Conservation (phyloP, 2,329 filamentous ascomycete species). For the Venturia asperata region DNA sequence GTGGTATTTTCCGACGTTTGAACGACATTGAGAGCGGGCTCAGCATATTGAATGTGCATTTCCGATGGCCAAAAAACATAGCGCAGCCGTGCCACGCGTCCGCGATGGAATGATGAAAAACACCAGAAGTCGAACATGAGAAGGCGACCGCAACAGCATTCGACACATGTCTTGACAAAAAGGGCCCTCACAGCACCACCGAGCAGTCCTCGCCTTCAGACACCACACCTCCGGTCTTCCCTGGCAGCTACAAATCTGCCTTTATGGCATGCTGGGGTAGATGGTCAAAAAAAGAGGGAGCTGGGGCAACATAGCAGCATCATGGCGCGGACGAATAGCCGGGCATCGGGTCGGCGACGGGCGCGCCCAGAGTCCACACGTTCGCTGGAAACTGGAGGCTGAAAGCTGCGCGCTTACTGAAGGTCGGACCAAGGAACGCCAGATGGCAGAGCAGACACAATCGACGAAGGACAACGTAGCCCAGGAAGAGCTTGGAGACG, state of each 20-base stretch:
- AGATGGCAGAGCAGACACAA: neutral
- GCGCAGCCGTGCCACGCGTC: neutral
- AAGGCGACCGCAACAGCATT: neutral
- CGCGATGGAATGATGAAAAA: neutral
- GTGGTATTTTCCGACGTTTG: neutral
- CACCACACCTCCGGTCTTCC: neutral
- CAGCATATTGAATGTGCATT: neutral
- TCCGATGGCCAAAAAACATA: neutral
- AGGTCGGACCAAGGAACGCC: neutral
- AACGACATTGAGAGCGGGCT: neutral
- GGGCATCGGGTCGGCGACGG: neutral
- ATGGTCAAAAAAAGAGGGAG: neutral
- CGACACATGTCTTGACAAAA: too few relatives aligned
- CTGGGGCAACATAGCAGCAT: neutral
- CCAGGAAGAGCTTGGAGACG: neutral
- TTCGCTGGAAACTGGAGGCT: neutral
- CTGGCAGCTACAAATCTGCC: neutral
- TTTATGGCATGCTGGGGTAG: too few relatives aligned
- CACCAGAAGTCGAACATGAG: neutral
- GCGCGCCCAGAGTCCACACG: neutral
- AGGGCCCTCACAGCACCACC: neutral
- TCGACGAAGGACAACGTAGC: neutral
- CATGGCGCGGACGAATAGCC: neutral
- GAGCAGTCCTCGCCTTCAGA: neutral
- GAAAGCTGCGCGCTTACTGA: neutral